Conservation (phyloP, 805 yeast genomes). For the Danielia reshetovae region DNA sequence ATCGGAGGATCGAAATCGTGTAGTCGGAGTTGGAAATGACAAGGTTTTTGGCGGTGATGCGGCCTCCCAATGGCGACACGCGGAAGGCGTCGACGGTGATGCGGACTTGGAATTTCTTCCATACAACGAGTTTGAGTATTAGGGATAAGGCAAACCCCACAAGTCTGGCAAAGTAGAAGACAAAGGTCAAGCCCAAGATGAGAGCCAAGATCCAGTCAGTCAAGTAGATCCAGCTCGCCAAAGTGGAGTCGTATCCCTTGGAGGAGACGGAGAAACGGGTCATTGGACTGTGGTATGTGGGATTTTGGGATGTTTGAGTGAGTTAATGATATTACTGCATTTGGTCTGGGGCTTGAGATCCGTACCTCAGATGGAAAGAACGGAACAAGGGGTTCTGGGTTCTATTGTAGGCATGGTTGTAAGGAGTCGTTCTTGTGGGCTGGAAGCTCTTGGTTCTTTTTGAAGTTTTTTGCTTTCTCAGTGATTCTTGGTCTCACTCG, state of each 20-base stretch:
- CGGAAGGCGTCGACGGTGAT: conserved; percentile 70
- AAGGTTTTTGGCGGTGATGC: conserved; percentile 72
- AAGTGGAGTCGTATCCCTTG: conserved; percentile 2
- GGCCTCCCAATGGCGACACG: conserved; percentile 77
- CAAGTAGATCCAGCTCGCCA: conserved; percentile 61
- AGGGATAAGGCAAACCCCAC: conserved; percentile 58
- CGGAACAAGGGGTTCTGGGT: too few species aligned
- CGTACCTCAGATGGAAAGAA: too few species aligned
- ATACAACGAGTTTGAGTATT: conserved; percentile 49
- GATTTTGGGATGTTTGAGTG: too few species aligned
- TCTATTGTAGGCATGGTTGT: too few species aligned
- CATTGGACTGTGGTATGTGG: too few species aligned
- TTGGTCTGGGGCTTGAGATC: background rate
- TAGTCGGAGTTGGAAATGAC: conserved; percentile 70
- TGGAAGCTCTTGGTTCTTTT: too few species aligned
- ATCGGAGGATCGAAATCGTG: conserved; percentile 65
- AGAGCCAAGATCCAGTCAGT: conserved; percentile 77
- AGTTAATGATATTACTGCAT: background rate
- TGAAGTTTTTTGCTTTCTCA: too few species aligned
- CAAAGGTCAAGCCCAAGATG: conserved; percentile 54
- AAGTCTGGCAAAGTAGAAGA: conserved; percentile 74
- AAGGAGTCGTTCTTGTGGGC: too few species aligned
- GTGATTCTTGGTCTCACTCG: too few species aligned
- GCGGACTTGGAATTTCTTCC: conserved; percentile 59
- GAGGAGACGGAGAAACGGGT: background rate